Conservation (phyloP, 306 rosid genomes). For the Dalbergia cultrata region DNA sequence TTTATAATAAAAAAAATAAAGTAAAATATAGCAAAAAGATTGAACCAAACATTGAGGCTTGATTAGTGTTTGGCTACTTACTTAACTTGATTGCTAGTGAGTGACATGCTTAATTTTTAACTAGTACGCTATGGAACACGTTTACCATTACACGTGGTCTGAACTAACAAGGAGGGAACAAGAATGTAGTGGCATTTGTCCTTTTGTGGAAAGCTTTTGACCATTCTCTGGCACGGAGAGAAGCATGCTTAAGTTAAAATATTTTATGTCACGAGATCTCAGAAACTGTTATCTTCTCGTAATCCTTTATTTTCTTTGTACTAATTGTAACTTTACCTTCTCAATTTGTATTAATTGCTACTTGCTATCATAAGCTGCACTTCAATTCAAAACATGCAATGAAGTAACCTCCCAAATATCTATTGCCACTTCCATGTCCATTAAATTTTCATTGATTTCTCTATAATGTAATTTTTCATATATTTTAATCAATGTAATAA, state of each 20-base stretch:
- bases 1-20: no score
- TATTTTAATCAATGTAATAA: no score
- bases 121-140: background rate
- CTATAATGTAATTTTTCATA: no score
- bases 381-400: no score
- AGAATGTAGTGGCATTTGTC: background rate
- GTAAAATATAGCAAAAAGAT: no score
- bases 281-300: background rate
- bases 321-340: no score
- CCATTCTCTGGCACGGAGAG: background rate
- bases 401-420: no score
- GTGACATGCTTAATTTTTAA: background rate
- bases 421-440: no score
- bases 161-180: constrained; percentile 6
- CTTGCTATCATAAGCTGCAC: no score
- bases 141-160: background rate
- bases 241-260: background rate
- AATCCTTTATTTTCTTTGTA: no score
- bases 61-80: background rate
- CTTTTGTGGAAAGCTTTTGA: background rate
- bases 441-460: no score
- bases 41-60: background rate
- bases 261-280: background rate
- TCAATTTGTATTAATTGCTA: no score
- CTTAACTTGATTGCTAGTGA: background rate